Conservation (phyloP, 148 eudicot genomes). For the Selenicereus undatus region DNA sequence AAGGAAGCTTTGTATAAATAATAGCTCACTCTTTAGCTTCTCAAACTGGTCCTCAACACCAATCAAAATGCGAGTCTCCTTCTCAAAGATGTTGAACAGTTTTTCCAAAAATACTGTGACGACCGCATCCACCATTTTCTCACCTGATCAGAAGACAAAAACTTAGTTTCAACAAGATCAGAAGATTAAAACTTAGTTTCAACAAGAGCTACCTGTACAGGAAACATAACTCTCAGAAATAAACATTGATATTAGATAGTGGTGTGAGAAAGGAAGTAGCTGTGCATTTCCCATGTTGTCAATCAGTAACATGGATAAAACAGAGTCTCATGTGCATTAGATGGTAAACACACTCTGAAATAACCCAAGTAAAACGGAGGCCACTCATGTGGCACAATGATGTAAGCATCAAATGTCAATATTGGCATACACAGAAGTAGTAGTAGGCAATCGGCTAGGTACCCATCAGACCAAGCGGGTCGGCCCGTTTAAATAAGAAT, state of each 20-base stretch:
- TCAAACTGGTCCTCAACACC: conserved; percentile 35
- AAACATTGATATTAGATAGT: not conserved
- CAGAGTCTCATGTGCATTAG: not conserved
- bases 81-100: conserved; percentile 31
- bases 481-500: too few relatives aligned
- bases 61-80: conserved; percentile 31
- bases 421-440: not conserved
- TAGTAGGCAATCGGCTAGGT: too few relatives aligned
- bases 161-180: not conserved
- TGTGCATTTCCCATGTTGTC: not conserved
- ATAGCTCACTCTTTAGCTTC: conserved; percentile 40
- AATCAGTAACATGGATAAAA: not conserved
- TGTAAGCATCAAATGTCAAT: not conserved
- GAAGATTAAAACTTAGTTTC: not conserved
- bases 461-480: too few relatives aligned
- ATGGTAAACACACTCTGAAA: not conserved
- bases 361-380: not conserved
- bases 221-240: not conserved
- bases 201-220: not conserved
- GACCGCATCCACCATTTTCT: conserved; percentile 54
- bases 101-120: conserved; percentile 41
- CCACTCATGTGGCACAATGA: not conserved
- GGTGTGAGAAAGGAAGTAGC: not conserved
- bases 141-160: not conserved
- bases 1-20: conserved; percentile 42